These are phyloP conservation scores for Zygnema circumcarinatum DNA, from an alignment of 139 green algal genomes.

Conservation along the genomic window DNA sequence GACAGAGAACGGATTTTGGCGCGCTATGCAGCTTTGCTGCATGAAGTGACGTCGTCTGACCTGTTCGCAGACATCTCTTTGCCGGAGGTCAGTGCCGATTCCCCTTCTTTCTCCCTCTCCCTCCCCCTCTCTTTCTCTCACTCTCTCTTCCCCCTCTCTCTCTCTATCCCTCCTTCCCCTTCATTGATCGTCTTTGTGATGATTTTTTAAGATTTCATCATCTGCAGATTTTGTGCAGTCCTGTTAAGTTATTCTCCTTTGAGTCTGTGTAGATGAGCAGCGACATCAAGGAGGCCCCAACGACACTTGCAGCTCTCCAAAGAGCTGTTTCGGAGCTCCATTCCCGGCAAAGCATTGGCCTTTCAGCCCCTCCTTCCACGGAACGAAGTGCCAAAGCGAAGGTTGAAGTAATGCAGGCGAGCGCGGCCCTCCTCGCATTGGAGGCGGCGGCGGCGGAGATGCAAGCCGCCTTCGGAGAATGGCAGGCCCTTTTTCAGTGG, in stretches of 20 bases:
- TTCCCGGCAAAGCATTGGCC: not conserved
- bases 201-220: no score
- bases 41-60: not conserved
- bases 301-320: not conserved
- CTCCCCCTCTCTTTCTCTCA: not conserved
- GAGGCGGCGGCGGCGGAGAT: conserved; percentile 15
- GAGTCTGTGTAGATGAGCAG: not conserved
- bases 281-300: conserved; percentile 11
- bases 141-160: not conserved
- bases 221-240: no score
- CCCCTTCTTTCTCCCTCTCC: not conserved
- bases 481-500: conserved; percentile 69
- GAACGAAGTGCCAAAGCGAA: no score
- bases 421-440: no score
- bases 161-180: not conserved
- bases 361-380: no score
- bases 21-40: not conserved
- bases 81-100: not conserved
- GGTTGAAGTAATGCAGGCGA: no score
- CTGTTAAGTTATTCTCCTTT: not conserved
- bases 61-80: not conserved
- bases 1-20: conserved; percentile 20
- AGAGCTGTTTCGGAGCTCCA: not conserved
- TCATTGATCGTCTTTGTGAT: not conserved
- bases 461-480: conserved; percentile 16